Percentiles rank a stretch among this genome's conserved stretches.
phyloP scores from a whole-genome alignment of 2,329 filamentous ascomycete genomes.

The Aspergillus awamori region DNA sequence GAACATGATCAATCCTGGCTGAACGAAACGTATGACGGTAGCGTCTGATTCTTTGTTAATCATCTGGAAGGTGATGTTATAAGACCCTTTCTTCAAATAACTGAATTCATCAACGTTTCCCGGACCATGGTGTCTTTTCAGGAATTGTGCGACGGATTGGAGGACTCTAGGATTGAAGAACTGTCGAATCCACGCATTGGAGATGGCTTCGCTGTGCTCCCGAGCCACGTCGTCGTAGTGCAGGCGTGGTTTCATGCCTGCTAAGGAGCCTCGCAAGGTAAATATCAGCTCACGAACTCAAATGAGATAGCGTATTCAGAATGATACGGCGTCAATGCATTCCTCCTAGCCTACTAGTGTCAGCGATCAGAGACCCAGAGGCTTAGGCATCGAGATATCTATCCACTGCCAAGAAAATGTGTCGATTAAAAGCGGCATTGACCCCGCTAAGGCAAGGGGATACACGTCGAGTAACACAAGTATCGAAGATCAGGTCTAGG shows the following conservation, averaged over 20 bases:
- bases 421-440: too few relatives aligned
- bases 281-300: too few relatives aligned
- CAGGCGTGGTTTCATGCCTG: background rate
- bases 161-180: background rate
- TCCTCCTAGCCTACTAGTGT: too few relatives aligned
- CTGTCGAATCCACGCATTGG: background rate
- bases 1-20: conserved; percentile 30
- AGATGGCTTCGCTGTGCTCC: background rate
- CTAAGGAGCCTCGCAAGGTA: too few relatives aligned
- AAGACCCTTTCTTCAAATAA: conserved; percentile 27
- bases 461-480: too few relatives aligned
- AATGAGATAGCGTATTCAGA: too few relatives aligned
- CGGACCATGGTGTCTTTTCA: background rate
- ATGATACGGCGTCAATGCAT: too few relatives aligned
- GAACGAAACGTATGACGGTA: conserved; percentile 33
- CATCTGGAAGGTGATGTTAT: conserved; percentile 37
- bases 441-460: too few relatives aligned
- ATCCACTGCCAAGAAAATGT: too few relatives aligned
- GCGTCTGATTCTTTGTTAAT: conserved; percentile 28
- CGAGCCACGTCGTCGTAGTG: background rate
- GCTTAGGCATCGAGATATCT: too few relatives aligned
- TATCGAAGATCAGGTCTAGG: too few relatives aligned
- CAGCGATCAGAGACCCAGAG: too few relatives aligned
- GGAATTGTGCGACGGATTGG: background rate
- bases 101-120: background rate